phyloP scores from a whole-genome alignment of 2,329 filamentous ascomycete genomes.

The Nigrospora oryzae region DNA sequence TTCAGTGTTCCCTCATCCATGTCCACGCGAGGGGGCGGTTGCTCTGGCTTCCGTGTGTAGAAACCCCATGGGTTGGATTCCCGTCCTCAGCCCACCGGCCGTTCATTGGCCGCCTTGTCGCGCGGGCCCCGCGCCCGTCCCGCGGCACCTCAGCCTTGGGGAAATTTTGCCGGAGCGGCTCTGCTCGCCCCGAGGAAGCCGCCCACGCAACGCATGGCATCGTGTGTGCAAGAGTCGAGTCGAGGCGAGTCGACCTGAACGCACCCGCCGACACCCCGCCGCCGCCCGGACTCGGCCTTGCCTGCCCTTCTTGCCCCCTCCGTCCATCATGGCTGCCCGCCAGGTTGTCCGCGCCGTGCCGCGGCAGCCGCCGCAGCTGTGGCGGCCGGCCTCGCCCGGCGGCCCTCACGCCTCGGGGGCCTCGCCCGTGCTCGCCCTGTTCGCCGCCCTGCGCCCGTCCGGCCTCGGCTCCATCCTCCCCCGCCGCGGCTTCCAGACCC shows the following conservation, averaged over 20 bases:
- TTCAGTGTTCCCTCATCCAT: too few relatives aligned
- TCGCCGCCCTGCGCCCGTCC: too few relatives aligned
- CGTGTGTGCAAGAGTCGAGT: too few relatives aligned
- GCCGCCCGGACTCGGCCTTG: too few relatives aligned
- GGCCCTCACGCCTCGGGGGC: background rate
- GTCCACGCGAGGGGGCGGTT: too few relatives aligned
- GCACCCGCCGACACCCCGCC: too few relatives aligned
- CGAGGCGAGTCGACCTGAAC: too few relatives aligned
- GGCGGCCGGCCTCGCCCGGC: background rate
- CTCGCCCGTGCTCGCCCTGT: too few relatives aligned
- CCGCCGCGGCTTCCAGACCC: background rate
- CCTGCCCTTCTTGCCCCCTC: background rate
- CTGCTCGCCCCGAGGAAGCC: too few relatives aligned
- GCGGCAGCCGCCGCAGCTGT: background rate
- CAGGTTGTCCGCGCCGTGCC: background rate
- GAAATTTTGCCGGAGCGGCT: background rate
- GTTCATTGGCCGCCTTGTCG: constrained; percentile 1
- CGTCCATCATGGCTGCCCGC: background rate
- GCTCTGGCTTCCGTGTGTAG: background rate
- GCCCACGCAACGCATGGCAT: too few relatives aligned
- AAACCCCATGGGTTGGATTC: background rate
- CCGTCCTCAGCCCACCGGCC: background rate
- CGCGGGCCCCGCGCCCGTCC: background rate
- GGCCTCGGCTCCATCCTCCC: too few relatives aligned
- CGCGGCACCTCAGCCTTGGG: background rate